phyloP scores from a whole-genome alignment of 2,329 filamentous ascomycete species.

The Claviceps pazoutovae region DNA sequence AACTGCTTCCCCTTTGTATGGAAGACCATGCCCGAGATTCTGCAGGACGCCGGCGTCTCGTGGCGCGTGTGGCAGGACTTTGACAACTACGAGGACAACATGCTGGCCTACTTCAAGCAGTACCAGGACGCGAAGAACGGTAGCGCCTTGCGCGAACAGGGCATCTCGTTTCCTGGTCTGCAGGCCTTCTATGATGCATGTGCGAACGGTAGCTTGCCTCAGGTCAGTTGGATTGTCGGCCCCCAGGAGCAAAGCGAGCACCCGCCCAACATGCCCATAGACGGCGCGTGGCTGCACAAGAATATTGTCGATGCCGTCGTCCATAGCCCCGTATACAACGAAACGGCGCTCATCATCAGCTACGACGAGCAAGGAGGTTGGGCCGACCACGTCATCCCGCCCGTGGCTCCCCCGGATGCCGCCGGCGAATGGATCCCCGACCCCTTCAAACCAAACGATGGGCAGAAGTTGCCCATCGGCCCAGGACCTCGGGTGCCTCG shows the following conservation, averaged over 20 bases:
- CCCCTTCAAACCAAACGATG: slow-evolving; percentile 15
- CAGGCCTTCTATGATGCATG: slow-evolving; percentile 35
- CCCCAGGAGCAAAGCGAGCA: slow-evolving; percentile 32
- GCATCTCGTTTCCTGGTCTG: slow-evolving; percentile 30
- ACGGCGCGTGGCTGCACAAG: slow-evolving; percentile 42
- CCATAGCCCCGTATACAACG: slow-evolving; percentile 31
- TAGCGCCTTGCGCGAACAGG: slow-evolving; percentile 6
- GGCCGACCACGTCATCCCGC: slow-evolving; percentile 37
- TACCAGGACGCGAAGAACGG: slow-evolving; percentile 8
- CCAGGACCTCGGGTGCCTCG: slow-evolving; percentile 34
- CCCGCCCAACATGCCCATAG: slow-evolving; percentile 36
- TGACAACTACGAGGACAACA: slow-evolving; percentile 39
- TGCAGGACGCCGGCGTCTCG: slow-evolving; percentile 31
- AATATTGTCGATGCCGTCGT: slow-evolving; percentile 36
- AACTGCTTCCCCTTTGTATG: slow-evolving; percentile 39
- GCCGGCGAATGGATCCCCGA: slow-evolving; percentile 36
- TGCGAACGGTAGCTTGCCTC: slow-evolving; percentile 33
- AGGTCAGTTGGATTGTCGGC: slow-evolving; percentile 37
- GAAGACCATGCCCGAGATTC: slow-evolving; percentile 35
- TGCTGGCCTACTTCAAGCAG: slow-evolving; percentile 28
- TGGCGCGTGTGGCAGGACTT: slow-evolving; percentile 37
- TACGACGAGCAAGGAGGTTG: slow-evolving; percentile 40
- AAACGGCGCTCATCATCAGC: slow-evolving; percentile 35
- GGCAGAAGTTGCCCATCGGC: slow-evolving; percentile 11
- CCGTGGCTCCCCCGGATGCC: slow-evolving; percentile 31